Conservation (phyloP, 768 basidiomycete species). For the Xerocomellus amylosporus region DNA sequence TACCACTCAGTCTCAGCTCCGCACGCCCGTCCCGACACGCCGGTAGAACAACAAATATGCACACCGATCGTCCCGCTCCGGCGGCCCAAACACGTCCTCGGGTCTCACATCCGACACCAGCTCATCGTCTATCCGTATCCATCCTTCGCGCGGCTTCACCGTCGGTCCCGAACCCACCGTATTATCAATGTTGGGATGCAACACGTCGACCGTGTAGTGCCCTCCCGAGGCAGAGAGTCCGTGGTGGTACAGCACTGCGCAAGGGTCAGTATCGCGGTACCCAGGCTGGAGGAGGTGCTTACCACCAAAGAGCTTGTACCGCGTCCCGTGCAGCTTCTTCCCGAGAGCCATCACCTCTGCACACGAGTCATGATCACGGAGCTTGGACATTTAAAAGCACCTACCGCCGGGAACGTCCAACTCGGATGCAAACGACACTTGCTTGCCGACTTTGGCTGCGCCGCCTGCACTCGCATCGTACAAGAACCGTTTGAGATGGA, state of each 20-base stretch:
- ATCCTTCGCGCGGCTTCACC: conserved; percentile 53
- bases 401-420: conserved; percentile 71
- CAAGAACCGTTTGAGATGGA: conserved; percentile 89
- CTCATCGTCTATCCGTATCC: conserved; percentile 96
- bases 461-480: conserved; percentile 75
- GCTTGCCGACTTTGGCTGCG: conserved; percentile 85
- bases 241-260: conserved; percentile 85
- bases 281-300: conserved; percentile 16
- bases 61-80: conserved; percentile 59
- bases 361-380: background rate
- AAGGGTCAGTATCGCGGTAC: background rate
- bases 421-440: conserved; percentile 72
- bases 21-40: conserved; percentile 39
- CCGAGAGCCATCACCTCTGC: conserved; percentile 61
- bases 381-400: background rate
- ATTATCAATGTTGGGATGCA: conserved; percentile 66
- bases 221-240: conserved; percentile 88
- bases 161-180: conserved; percentile 13
- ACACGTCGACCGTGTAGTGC: conserved; percentile 91
- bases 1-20: conserved; percentile 9
- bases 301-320: conserved; percentile 87
- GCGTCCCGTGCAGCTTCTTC: conserved; percentile 44
- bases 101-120: conserved; percentile 66
- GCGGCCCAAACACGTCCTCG: conserved; percentile 66
- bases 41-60: conserved; percentile 89